Conservation (phyloP, 768 basidiomycete genomes). For the Suillus tomentosus region DNA sequence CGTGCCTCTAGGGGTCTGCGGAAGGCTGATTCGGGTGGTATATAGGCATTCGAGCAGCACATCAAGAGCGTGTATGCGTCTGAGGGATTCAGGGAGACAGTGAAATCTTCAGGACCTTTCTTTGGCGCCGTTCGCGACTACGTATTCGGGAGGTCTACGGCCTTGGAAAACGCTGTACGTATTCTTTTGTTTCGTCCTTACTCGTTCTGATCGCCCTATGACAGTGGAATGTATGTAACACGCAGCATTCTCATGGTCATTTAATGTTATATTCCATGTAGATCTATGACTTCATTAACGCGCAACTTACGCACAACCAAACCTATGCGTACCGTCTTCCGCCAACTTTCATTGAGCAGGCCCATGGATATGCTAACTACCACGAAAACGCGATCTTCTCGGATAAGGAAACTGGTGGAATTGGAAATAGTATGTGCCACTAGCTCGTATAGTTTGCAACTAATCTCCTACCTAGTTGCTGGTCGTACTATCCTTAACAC, state of each 20-base stretch:
- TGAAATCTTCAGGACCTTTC: conserved; percentile 61
- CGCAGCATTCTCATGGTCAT: background rate
- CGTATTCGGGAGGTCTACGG: conserved; percentile 64
- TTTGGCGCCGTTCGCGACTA: conserved; percentile 66
- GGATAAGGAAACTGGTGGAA: conserved; percentile 54
- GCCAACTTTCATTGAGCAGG: conserved; percentile 70
- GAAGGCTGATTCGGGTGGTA: conserved; percentile 32
- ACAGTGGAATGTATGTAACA: conserved; percentile 71
- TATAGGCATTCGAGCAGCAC: conserved; percentile 67
- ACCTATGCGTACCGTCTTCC: conserved; percentile 79
- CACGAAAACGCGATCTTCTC: conserved; percentile 80
- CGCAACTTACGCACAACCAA: conserved; percentile 79
- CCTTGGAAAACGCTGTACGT: conserved; percentile 66
- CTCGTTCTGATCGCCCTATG: conserved; percentile 12
- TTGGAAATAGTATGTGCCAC: conserved; percentile 71
- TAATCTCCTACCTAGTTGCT: conserved; percentile 54
- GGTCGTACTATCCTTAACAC: conserved; percentile 75
- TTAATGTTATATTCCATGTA: conserved; percentile 29
- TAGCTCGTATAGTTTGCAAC: background rate
- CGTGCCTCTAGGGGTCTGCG: conserved; percentile 12
- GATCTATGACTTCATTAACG: conserved; percentile 79
- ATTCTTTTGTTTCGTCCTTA: background rate
- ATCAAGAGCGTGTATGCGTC: conserved; percentile 63
- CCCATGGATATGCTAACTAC: conserved; percentile 70
- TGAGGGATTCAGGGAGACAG: conserved; percentile 59